Percentiles rank a stretch among this genome's conserved stretches.
Conservation (phyloP, 2,329 filamentous ascomycete genomes). For the Colletotrichum caudatum region DNA sequence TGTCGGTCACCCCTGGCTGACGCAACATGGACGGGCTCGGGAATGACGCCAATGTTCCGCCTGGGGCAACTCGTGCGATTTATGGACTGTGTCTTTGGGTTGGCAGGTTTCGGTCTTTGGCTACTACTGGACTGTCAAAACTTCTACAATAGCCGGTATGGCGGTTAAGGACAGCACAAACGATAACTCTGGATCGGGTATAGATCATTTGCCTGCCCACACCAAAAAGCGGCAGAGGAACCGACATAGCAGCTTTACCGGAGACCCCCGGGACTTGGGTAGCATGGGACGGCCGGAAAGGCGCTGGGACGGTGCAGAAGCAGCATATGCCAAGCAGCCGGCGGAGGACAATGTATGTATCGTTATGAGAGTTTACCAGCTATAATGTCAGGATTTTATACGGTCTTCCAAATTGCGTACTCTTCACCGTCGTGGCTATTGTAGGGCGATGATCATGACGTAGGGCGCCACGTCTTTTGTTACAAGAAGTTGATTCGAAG, state of each 20-base stretch:
- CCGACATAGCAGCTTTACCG: not conserved
- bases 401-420: constrained; percentile 7
- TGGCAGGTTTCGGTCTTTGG: constrained; percentile 8
- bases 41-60: not conserved
- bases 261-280: constrained; percentile 3
- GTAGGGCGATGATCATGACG: not conserved
- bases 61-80: not conserved
- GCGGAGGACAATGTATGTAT: constrained; percentile 39
- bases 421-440: not conserved
- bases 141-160: not conserved
- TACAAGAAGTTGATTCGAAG: constrained; percentile 4
- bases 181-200: constrained; percentile 13
- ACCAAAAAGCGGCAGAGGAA: not conserved
- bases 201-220: not conserved
- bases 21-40: not conserved
- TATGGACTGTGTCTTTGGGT: not conserved
- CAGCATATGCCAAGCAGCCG: constrained; percentile 11
- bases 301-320: constrained; percentile 1
- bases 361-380: constrained; percentile 39
- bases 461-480: not conserved
- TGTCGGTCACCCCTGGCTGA: not conserved
- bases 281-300: constrained; percentile 3
- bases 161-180: not conserved
- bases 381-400: constrained; percentile 41
- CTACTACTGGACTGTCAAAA: constrained; percentile 5